phyloP scores from a whole-genome alignment of 2,329 filamentous ascomycete species.

The Fulvia fulva region DNA sequence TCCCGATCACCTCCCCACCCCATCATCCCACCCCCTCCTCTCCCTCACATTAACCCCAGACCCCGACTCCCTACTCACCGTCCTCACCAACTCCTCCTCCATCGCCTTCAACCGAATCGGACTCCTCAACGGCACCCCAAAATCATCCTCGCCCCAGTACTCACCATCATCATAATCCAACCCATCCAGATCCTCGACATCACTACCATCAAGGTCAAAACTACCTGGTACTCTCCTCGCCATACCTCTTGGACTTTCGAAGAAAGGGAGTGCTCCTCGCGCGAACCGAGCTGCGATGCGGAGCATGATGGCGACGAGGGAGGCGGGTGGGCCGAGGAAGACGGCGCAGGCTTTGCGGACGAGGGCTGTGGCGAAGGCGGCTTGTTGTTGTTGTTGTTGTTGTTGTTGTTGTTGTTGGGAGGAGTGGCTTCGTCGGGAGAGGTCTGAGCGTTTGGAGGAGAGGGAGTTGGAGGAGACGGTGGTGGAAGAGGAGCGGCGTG shows the following conservation, averaged over 20 bases:
- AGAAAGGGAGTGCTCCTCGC: slow-evolving; percentile 37
- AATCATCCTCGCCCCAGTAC: slow-evolving; percentile 49
- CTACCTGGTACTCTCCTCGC: slow-evolving; percentile 59
- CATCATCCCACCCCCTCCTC: slow-evolving; percentile 10
- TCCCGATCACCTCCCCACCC: not conserved
- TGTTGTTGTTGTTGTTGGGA: slow-evolving; percentile 18
- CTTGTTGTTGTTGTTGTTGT: slow-evolving; percentile 18
- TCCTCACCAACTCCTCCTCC: slow-evolving; percentile 12
- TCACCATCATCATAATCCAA: slow-evolving; percentile 6
- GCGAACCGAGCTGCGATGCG: slow-evolving; percentile 74
- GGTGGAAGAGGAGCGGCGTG: slow-evolving; percentile 38
- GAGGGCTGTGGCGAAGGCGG: slow-evolving; percentile 46
- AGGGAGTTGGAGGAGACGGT: slow-evolving; percentile 21
- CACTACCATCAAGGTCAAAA: slow-evolving; percentile 52
- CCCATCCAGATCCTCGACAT: slow-evolving; percentile 41
- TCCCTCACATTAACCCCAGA: slow-evolving; percentile 5
- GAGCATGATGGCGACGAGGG: slow-evolving; percentile 74
- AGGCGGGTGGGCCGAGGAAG: slow-evolving; percentile 73
- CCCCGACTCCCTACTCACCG: not conserved
- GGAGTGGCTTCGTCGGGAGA: slow-evolving; percentile 10
- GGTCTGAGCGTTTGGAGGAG: slow-evolving; percentile 10
- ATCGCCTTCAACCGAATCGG: slow-evolving; percentile 24
- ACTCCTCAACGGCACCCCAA: slow-evolving; percentile 46
- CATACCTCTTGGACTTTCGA: slow-evolving; percentile 27
- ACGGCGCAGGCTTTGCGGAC: slow-evolving; percentile 74